Evolutionary conservation across 768 basidiomycete genomes (phyloP), one percentile per base, ranked within the genome.

Genomic region (Leccinum olivaceopallidum): DNA sequence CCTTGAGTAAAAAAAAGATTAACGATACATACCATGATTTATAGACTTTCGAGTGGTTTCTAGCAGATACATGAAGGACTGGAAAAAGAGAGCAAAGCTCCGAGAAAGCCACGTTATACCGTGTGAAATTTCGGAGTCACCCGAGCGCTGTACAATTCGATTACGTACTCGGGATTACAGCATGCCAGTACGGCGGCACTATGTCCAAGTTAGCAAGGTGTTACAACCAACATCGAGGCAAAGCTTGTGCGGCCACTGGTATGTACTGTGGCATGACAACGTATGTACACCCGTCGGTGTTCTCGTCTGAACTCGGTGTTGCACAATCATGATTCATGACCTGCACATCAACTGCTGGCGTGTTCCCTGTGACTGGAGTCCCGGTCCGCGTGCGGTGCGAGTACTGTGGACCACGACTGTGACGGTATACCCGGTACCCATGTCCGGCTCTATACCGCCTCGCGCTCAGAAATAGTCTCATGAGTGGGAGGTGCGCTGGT

Each of bases 371-470:
- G 12, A 34, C 4, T 20, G 32, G n/a, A 12, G 10, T 36, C 52
- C 34, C 6, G 24, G 56, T 32, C 32, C 20, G 4, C 16, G 1
- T 18, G 28, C 30, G 18, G 7, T 28, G 57, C 30, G 5, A 53
- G 54, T 20, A 53, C 14, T 37, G 37, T 42, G 14, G 48, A 44
- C 30, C 39, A 47, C 30, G 58, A 48, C 42, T 34, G n/a, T 54
- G 16, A 51, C 1, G n/a, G 55, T 44, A 42, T 34, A 34, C 1
- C 16, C 6, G 37, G 30, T 13, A 50, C 20, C 20, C 26, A 50
- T 14, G 12, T 14, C 20, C 56, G 39, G 34, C 22, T 10, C 26
- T 61, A 68, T 42, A 34, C 56, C 32, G 4, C 42, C 5, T 59
- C 54, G 22, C 49, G 20, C 32, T 24, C 56, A 26, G 20, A 28